A percentile compares a stretch with the other conserved stretches of the same genome.
phyloP scores from a whole-genome alignment of 2,329 filamentous ascomycete genomes.

The Blastomyces silverae region DNA sequence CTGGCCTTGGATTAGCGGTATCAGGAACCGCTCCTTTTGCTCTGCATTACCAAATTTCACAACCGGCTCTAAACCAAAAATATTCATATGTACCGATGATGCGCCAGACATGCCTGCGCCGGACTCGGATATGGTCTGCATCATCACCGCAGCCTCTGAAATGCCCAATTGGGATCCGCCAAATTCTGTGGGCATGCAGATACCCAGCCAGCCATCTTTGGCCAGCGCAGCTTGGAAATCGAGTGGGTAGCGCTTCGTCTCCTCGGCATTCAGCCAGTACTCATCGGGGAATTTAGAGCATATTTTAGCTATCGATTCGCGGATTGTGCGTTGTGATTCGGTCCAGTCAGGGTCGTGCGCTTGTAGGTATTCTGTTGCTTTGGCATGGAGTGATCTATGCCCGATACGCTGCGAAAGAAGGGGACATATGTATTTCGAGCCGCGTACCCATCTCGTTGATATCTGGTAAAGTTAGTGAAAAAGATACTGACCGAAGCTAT shows the following conservation, averaged over 20 bases:
- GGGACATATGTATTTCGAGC: not conserved
- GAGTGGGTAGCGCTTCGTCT: slow-evolving; percentile 34
- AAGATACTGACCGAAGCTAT: not conserved
- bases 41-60: slow-evolving; percentile 69
- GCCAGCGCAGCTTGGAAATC: slow-evolving; percentile 40
- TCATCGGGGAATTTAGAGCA: slow-evolving; percentile 39
- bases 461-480: not conserved
- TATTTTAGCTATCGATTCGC: slow-evolving; percentile 41
- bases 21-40: slow-evolving; percentile 75
- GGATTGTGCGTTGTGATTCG: slow-evolving; percentile 39
- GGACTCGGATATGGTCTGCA: slow-evolving; percentile 44
- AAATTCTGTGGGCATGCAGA: slow-evolving; percentile 40
- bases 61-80: slow-evolving; percentile 43
- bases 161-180: slow-evolving; percentile 41
- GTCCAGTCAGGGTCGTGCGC: slow-evolving; percentile 33
- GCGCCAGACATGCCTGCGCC: slow-evolving; percentile 42
- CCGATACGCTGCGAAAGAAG: not conserved
- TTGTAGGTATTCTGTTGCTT: slow-evolving; percentile 27
- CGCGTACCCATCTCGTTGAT: not conserved
- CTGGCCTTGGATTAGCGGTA: slow-evolving; percentile 72
- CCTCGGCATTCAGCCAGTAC: slow-evolving; percentile 41
- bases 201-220: slow-evolving; percentile 41
- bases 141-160: slow-evolving; percentile 43
- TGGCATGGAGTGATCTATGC: slow-evolving; percentile 19
- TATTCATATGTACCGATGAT: slow-evolving; percentile 45